Evolutionary conservation across 2,329 filamentous ascomycete species (phyloP).

Genomic region (Penicillium nordicum): DNA sequence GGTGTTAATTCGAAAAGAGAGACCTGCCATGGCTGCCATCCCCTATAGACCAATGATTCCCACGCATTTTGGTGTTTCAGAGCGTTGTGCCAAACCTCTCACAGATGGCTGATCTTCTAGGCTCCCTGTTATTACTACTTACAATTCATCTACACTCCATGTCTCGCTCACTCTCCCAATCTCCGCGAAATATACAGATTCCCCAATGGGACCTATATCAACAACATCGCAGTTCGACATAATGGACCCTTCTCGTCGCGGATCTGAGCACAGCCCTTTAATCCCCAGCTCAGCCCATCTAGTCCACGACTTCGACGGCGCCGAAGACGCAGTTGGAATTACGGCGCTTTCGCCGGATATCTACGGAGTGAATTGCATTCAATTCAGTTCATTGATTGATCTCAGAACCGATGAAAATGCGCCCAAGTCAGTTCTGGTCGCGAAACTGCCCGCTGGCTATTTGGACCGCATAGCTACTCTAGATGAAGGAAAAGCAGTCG

Average conservation of each 20-base stretch:
- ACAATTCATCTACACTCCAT: not conserved
- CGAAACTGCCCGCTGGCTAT: constrained; percentile 12
- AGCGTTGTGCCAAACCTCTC: not conserved
- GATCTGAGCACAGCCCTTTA: constrained; percentile 7
- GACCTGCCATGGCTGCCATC: not conserved
- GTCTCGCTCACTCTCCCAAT: not conserved
- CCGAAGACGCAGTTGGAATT: constrained; percentile 11
- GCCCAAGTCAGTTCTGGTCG: constrained; percentile 1
- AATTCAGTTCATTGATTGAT: constrained; percentile 19
- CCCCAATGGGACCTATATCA: constrained; percentile 30
- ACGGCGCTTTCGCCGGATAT: constrained; percentile 14
- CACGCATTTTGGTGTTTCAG: not conserved
- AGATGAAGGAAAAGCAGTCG: constrained; percentile 3
- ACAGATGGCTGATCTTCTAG: not conserved
- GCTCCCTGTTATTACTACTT: not conserved
- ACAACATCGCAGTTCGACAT: constrained; percentile 32
- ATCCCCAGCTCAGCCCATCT: constrained; percentile 6
- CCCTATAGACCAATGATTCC: not conserved
- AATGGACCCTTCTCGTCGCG: constrained; percentile 35
- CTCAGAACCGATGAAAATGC: not conserved
- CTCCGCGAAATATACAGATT: constrained; percentile 21
- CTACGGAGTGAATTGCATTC: constrained; percentile 14
- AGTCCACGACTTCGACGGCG: constrained; percentile 12
- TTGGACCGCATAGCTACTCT: constrained; percentile 17
- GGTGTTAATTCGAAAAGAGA: not conserved